Evolutionary conservation across 805 yeast species (phyloP).

Genomic region (Suhomyces sp.): DNA sequence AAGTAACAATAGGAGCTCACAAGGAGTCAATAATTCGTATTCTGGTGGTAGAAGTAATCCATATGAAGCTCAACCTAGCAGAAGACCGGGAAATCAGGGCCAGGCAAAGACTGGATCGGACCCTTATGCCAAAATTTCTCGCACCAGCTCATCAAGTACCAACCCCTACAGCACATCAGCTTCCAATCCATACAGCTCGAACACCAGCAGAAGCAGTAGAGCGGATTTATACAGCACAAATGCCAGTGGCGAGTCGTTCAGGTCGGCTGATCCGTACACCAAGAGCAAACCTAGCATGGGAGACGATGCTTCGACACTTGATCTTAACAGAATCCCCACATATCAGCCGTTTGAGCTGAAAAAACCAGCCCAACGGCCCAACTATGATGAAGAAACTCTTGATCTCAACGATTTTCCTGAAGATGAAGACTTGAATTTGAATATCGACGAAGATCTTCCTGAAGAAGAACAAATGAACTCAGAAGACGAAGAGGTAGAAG

Average conservation of each 20-base stretch:
- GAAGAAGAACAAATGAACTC: constrained; percentile 41
- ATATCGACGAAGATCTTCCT: constrained; percentile 33
- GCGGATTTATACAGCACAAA: background rate
- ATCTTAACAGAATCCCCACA: constrained; percentile 38
- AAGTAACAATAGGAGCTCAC: constrained; percentile 3
- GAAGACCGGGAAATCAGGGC: background rate
- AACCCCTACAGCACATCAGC: background rate
- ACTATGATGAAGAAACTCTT: constrained; percentile 19
- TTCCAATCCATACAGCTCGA: background rate
- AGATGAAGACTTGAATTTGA: constrained; percentile 41
- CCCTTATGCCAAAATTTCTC: background rate
- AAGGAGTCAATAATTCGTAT: constrained; percentile 6
- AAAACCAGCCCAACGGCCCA: constrained; percentile 21
- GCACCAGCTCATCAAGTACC: background rate
- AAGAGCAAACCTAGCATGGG: constrained; percentile 2
- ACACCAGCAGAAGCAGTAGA: background rate
- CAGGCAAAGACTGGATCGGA: background rate
- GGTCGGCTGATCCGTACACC: constrained; percentile 1
- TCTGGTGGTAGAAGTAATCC: background rate
- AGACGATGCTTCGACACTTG: constrained; percentile 34
- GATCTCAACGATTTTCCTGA: constrained; percentile 34
- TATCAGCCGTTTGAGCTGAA: constrained; percentile 21
- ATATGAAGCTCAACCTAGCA: background rate
- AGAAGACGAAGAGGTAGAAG: constrained; percentile 88
- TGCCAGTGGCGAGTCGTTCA: background rate